phyloP scores from a whole-genome alignment of 345 rosid genomes.

The Lepidium didymum region DNA sequence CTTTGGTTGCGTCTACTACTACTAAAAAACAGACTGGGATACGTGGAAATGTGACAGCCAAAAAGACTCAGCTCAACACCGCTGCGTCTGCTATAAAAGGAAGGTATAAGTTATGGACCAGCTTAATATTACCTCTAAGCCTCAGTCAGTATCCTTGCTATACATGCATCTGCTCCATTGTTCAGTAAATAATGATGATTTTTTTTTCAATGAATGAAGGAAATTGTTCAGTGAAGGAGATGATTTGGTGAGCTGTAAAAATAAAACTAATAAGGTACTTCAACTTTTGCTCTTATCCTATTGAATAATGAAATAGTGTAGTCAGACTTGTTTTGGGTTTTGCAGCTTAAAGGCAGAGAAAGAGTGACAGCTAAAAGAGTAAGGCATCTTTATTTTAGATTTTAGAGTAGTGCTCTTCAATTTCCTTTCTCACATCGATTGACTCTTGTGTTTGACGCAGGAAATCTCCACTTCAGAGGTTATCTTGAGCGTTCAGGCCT shows the following conservation, averaged over 20 bases:
- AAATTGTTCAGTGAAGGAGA: slow-evolving; percentile 45
- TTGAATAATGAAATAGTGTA: neutral
- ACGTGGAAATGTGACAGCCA: slow-evolving; percentile 24
- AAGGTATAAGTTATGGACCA: slow-evolving; percentile 16
- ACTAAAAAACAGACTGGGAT: slow-evolving; percentile 32
- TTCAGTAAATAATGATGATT: neutral
- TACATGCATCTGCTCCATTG: neutral
- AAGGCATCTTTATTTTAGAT: neutral
- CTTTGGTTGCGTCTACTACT: slow-evolving; percentile 24
- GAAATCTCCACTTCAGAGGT: slow-evolving; percentile 23
- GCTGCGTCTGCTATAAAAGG: slow-evolving; percentile 30
- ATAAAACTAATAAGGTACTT: slow-evolving; percentile 46
- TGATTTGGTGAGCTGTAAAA: slow-evolving; percentile 26
- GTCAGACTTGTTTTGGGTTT: slow-evolving; percentile 6
- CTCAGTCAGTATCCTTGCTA: neutral
- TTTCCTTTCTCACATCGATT: neutral
- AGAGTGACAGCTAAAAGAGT: slow-evolving; percentile 8
- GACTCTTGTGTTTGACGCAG: slow-evolving; percentile 27
- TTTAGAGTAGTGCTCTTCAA: neutral
- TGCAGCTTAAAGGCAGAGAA: slow-evolving; percentile 15
- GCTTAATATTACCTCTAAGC: neutral
- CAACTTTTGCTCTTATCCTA: neutral
- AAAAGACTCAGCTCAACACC: slow-evolving; percentile 33
- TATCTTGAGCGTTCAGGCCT: slow-evolving; percentile 23
- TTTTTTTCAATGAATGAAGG: slow-evolving; percentile 34